Conservation (phyloP, 805 yeast species). For the Ogataea paradorogensis region DNA sequence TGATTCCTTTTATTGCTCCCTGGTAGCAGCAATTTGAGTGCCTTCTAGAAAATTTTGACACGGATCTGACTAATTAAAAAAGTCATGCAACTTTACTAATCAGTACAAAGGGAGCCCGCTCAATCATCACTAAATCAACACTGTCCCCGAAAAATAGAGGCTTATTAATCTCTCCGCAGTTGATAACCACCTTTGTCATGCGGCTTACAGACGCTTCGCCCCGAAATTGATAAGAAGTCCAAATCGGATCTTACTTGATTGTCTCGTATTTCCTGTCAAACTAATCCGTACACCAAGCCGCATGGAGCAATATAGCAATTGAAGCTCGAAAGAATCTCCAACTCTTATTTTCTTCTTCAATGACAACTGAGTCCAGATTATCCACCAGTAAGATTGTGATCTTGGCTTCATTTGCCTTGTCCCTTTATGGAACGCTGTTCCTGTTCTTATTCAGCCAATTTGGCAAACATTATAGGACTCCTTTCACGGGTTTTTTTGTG, state of each 20-base stretch:
- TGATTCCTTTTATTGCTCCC: too few relatives aligned
- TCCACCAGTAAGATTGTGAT: constrained; percentile 39
- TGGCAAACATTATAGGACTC: constrained; percentile 51
- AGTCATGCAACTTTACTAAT: not conserved
- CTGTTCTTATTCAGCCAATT: constrained; percentile 57
- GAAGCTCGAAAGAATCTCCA: not conserved
- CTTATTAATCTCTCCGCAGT: too few relatives aligned
- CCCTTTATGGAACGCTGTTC: constrained; percentile 53
- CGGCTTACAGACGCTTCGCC: too few relatives aligned
- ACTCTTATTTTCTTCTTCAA: not conserved
- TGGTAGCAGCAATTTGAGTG: not conserved
- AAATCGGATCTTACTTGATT: not conserved
- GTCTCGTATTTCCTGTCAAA: not conserved
- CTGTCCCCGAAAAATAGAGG: too few relatives aligned
- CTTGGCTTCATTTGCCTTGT: constrained; percentile 51
- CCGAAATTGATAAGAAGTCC: not conserved
- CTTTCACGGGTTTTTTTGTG: constrained; percentile 59
- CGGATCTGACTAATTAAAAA: not conserved
- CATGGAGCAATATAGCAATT: constrained; percentile 9
- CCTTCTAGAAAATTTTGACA: not conserved
- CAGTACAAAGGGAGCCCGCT: not conserved
- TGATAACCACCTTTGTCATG: too few relatives aligned
- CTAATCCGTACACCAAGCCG: constrained; percentile 9
- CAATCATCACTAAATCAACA: too few relatives aligned
- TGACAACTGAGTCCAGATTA: constrained; percentile 18